phyloP scores from a whole-genome alignment of 495 filamentous ascomycete genomes.

The Jackrogersella minutella region DNA sequence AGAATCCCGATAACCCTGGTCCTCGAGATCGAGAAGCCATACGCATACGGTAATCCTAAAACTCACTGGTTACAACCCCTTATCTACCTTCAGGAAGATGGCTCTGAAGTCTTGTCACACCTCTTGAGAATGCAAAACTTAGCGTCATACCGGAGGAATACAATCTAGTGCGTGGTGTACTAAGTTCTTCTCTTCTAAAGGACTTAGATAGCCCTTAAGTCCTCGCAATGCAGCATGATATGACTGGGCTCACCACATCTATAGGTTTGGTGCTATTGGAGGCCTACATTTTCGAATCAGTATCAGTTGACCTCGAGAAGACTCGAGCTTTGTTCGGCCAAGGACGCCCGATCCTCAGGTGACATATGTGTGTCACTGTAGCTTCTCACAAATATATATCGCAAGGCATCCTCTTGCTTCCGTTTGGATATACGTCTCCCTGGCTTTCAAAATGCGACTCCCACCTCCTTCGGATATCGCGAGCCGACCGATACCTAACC shows the following conservation, averaged over 20 bases:
- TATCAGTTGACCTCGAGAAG: neutral
- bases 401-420: neutral
- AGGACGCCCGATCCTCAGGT: neutral
- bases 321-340: neutral
- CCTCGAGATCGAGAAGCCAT: slow-evolving; percentile 9
- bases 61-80: slow-evolving; percentile 14
- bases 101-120: slow-evolving; percentile 3
- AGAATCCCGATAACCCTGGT: slow-evolving; percentile 16
- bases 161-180: neutral
- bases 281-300: neutral
- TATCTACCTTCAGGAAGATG: slow-evolving; percentile 8
- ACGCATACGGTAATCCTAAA: slow-evolving; percentile 13
- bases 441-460: slow-evolving; percentile 48
- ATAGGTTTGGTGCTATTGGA: slow-evolving; percentile 2
- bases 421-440: neutral
- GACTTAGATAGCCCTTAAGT: neutral
- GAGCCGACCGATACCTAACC: slow-evolving; percentile 65
- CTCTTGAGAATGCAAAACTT: neutral
- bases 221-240: neutral
- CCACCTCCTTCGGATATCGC: slow-evolving; percentile 55
- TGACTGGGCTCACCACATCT: neutral
- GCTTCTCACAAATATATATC: neutral
- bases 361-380: slow-evolving; percentile 1
- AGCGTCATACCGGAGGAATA: neutral
- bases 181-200: neutral